These are phyloP conservation scores for Onygena corvina DNA, from an alignment of 2,329 filamentous ascomycete species.

Conservation along the genomic window DNA sequence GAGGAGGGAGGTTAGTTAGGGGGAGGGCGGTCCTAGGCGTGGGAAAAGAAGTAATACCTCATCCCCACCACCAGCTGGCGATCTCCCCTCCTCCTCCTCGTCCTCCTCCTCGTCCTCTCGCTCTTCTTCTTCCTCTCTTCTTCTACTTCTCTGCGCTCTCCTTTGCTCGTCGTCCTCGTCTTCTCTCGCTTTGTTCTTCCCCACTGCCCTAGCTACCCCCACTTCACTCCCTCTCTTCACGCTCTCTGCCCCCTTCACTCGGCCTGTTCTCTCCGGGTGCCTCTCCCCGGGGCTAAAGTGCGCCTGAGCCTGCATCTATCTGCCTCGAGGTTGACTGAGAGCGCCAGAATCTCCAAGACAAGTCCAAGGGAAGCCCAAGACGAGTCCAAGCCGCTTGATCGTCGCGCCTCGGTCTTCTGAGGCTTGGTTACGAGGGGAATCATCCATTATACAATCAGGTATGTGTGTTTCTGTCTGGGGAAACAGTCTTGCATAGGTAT, in stretches of 20 bases:
- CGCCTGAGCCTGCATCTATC: neutral
- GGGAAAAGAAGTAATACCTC: conserved; percentile 4
- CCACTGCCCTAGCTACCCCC: too few species aligned
- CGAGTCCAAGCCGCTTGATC: neutral
- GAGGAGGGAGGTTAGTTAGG: too few species aligned
- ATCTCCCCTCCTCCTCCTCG: neutral
- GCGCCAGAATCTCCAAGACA: neutral
- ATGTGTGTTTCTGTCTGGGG: too few species aligned
- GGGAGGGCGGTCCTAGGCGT: neutral
- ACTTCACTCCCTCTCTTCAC: neutral
- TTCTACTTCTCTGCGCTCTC: neutral
- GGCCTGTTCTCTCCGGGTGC: neutral
- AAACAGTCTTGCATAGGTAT: too few species aligned
- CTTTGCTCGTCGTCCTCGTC: neutral
- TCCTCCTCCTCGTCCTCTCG: neutral
- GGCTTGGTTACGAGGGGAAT: neutral
- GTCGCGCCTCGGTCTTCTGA: neutral
- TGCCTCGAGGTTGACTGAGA: too few species aligned
- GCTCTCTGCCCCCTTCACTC: neutral
- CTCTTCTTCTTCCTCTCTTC: neutral
- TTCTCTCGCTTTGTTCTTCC: too few species aligned
- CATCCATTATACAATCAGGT: too few species aligned
- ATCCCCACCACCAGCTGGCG: conserved; percentile 3
- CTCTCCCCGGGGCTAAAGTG: neutral
- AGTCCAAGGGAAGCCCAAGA: neutral